These are phyloP conservation scores for Pseudophaeomoniella oleicola DNA, from an alignment of 2,329 filamentous ascomycete species.

Conservation along the genomic window DNA sequence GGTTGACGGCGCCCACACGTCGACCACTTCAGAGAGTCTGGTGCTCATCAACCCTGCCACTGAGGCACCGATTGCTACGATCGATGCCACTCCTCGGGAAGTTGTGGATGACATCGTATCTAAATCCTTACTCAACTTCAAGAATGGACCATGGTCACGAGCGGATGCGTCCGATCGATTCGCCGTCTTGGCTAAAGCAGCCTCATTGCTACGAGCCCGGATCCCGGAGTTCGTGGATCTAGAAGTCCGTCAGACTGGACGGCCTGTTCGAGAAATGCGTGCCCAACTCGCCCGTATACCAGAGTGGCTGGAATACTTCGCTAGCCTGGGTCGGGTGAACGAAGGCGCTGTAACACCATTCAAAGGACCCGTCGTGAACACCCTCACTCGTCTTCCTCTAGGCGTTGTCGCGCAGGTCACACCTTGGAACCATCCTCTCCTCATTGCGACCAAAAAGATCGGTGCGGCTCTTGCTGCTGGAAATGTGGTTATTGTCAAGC, in stretches of 20 bases:
- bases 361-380: constrained; percentile 23
- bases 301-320: constrained; percentile 58
- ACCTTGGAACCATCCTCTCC: constrained; percentile 23
- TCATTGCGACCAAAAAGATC: constrained; percentile 14
- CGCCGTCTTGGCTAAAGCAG: constrained; percentile 46
- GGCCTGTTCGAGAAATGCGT: constrained; percentile 54
- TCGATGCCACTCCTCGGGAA: constrained; percentile 42
- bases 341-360: constrained; percentile 54
- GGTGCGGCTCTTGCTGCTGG: constrained; percentile 17
- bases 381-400: constrained; percentile 19
- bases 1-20: constrained; percentile 14
- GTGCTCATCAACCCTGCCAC: constrained; percentile 17
- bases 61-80: constrained; percentile 15
- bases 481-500: constrained; percentile 24
- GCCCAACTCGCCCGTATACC: constrained; percentile 47
- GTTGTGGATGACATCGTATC: constrained; percentile 37
- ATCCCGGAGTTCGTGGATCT: constrained; percentile 45
- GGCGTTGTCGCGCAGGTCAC: constrained; percentile 26
- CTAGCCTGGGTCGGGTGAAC: constrained; percentile 50
- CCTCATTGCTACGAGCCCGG: constrained; percentile 35
- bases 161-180: constrained; percentile 43
- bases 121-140: constrained; percentile 22
- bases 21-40: constrained; percentile 8
- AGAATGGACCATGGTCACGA: constrained; percentile 41
- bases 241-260: constrained; percentile 54